Conservation (phyloP, 1,284 basidiomycete species). For the Cystobasidiaceae sp. region DNA sequence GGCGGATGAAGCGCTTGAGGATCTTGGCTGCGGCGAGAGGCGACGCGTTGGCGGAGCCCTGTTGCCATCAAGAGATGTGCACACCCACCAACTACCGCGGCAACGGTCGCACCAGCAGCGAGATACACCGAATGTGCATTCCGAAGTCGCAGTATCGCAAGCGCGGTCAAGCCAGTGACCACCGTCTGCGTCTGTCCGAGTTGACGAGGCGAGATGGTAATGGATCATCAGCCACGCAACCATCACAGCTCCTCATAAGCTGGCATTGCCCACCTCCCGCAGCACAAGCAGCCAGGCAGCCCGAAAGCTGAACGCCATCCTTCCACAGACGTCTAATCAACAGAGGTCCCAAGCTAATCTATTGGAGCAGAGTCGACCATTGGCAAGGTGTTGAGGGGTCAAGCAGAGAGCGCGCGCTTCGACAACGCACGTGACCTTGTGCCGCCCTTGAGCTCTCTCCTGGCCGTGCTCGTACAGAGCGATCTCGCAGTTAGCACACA, state of each 20-base stretch:
- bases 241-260: not conserved
- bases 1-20: conserved; percentile 42
- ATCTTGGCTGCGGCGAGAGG: conserved; percentile 39
- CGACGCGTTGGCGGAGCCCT: not conserved
- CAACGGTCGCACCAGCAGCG: conserved; percentile 41
- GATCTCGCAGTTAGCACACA: no score
- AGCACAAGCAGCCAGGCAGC: conserved; percentile 16
- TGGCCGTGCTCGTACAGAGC: no score
- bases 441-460: no score
- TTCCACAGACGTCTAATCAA: not conserved
- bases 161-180: conserved; percentile 39
- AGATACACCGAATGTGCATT: conserved; percentile 43
- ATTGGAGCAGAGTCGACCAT: no score
- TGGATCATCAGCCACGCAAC: not conserved
- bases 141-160: conserved; percentile 40
- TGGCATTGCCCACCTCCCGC: conserved; percentile 15
- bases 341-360: no score
- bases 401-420: no score
- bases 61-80: not conserved
- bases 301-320: not conserved
- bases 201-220: not conserved
- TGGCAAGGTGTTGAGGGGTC: no score
- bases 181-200: conserved; percentile 39
- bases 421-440: no score
- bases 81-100: conserved; percentile 39